A percentile compares a stretch with the other conserved stretches of the same genome.
These are phyloP conservation scores for Podaxis sp. DNA, from an alignment of 768 basidiomycete genomes.

Conservation along the genomic window DNA sequence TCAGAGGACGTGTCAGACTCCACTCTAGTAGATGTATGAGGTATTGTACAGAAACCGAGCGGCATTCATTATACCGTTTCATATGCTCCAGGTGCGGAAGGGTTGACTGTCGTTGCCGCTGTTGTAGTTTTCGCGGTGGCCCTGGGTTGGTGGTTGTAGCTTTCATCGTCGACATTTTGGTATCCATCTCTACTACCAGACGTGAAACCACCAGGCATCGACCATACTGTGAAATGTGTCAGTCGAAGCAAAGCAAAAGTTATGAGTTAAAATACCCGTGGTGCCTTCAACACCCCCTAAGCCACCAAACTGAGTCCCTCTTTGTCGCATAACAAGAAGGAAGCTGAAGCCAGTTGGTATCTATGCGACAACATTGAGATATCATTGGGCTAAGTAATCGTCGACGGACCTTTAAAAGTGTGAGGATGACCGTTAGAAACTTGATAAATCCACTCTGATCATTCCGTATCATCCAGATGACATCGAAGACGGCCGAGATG, in stretches of 20 bases:
- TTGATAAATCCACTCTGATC: conserved; percentile 54
- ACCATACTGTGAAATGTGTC: conserved; percentile 53
- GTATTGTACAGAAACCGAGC: conserved; percentile 3
- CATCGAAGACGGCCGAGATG: conserved; percentile 62
- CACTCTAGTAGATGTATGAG: conserved; percentile 1
- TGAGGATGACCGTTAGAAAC: conserved; percentile 51
- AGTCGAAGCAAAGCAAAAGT: conserved; percentile 6
- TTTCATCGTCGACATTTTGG: conserved; percentile 59
- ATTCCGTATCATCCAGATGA: conserved; percentile 65
- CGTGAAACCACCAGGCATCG: conserved; percentile 75
- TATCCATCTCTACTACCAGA: conserved; percentile 55
- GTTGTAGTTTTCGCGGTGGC: conserved; percentile 22
- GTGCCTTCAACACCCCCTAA: conserved; percentile 47
- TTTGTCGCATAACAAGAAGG: conserved; percentile 49
- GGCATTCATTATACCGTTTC: conserved; percentile 34
- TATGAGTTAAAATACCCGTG: conserved; percentile 42
- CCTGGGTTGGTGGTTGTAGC: conserved; percentile 25
- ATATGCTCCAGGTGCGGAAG: conserved; percentile 37
- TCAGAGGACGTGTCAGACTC: conserved; percentile 11
- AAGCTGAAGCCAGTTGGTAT: conserved; percentile 60
- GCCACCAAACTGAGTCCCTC: conserved; percentile 54
- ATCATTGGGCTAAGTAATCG: background rate
- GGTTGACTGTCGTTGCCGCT: conserved; percentile 18
- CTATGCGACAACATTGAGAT: conserved; percentile 28
- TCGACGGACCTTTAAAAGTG: conserved; percentile 53